Conservation (phyloP, 2,329 filamentous ascomycete genomes). For the Hortaea sp. region DNA sequence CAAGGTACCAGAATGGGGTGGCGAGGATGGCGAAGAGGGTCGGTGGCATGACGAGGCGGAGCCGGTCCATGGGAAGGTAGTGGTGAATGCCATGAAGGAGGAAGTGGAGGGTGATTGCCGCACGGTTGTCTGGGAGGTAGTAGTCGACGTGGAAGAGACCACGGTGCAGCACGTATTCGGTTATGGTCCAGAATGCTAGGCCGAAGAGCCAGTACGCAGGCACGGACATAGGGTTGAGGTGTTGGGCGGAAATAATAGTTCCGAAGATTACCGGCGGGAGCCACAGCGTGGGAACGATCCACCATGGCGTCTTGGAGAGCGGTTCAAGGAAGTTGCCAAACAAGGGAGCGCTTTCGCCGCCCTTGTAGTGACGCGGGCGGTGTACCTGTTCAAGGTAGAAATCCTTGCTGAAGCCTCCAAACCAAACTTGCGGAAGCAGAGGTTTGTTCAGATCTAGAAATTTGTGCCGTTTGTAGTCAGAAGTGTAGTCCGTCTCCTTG, state of each 20-base stretch:
- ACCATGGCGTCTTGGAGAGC: slow-evolving; percentile 92
- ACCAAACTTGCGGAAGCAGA: slow-evolving; percentile 79
- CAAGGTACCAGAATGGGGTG: slow-evolving; percentile 83
- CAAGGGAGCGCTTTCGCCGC: slow-evolving; percentile 80
- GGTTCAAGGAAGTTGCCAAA: slow-evolving; percentile 99
- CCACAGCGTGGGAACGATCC: slow-evolving; percentile 76
- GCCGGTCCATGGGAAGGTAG: slow-evolving; percentile 98
- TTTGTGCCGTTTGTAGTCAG: slow-evolving; percentile 82
- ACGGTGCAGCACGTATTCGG: slow-evolving; percentile 82
- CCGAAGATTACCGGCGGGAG: slow-evolving; percentile 70
- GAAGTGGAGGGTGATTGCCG: slow-evolving; percentile 81
- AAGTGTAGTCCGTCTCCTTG: slow-evolving; percentile 65
- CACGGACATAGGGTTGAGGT: slow-evolving; percentile 41
- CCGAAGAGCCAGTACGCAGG: slow-evolving; percentile 60
- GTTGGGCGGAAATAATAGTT: slow-evolving; percentile 52
- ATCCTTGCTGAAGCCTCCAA: slow-evolving; percentile 78
- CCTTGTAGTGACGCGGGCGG: slow-evolving; percentile 88
- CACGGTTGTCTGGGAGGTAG: slow-evolving; percentile 74
- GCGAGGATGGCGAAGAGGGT: slow-evolving; percentile 76
- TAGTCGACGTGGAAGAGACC: slow-evolving; percentile 85
- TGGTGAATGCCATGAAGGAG: slow-evolving; percentile 94
- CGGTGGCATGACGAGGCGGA: slow-evolving; percentile 94
- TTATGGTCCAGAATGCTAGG: slow-evolving; percentile 71
- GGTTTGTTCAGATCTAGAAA: slow-evolving; percentile 84
- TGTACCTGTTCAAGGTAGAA: slow-evolving; percentile 97